phyloP scores from a whole-genome alignment of 352 stramenopile genomes.

The Aphanomyces cochlioides region DNA sequence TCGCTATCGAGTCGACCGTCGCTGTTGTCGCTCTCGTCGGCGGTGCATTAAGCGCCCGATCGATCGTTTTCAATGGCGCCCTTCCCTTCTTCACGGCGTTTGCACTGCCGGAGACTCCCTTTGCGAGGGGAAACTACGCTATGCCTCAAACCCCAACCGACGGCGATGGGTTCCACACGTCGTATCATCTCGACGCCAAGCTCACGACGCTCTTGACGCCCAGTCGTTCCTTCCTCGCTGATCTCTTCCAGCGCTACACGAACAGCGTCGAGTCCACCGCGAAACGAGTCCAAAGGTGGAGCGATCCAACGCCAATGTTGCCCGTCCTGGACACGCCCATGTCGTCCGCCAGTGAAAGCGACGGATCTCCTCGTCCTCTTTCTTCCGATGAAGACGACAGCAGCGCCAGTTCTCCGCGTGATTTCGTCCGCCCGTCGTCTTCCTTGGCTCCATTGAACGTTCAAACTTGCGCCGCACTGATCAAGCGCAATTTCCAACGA shows the following conservation, averaged over 20 bases:
- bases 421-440: too few species aligned
- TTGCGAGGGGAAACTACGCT: not conserved
- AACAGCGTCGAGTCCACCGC: not conserved
- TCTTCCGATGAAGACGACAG: not conserved
- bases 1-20: not conserved
- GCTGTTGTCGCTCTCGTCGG: not conserved
- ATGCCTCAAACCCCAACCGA: not conserved
- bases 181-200: conserved; percentile 3
- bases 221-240: not conserved
- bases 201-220: not conserved
- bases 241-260: too few species aligned
- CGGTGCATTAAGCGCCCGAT: not conserved
- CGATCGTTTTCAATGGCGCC: not conserved
- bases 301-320: not conserved
- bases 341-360: not conserved
- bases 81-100: conserved; percentile 6
- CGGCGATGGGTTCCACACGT: not conserved
- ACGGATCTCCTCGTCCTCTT: not conserved
- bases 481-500: not conserved
- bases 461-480: not conserved
- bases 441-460: not conserved
- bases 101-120: not conserved
- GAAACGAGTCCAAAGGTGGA: not conserved
- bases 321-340: not conserved
- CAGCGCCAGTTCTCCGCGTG: too few species aligned